Evolutionary conservation across 2,329 filamentous ascomycete genomes (phyloP).

Genomic region (Exserohilum turcica): DNA sequence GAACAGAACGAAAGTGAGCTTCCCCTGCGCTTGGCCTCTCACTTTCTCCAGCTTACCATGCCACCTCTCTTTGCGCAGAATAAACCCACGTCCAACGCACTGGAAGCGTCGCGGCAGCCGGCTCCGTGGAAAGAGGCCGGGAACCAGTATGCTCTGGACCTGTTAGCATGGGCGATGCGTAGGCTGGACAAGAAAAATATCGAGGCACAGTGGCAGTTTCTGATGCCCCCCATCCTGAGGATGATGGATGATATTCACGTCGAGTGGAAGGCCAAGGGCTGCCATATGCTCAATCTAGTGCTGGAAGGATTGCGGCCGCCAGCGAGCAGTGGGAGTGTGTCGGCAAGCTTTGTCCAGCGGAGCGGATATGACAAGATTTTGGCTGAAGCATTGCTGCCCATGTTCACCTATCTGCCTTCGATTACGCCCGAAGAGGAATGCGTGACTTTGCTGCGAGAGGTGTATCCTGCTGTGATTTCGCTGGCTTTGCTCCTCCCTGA

Average conservation of each 20-base stretch:
- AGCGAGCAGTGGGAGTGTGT: constrained; percentile 20
- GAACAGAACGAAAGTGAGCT: constrained; percentile 59
- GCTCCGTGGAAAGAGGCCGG: constrained; percentile 63
- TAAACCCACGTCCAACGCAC: constrained; percentile 49
- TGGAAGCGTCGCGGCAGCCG: constrained; percentile 62
- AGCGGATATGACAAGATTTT: constrained; percentile 69
- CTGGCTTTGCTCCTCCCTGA: constrained; percentile 49
- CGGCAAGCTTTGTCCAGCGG: constrained; percentile 56
- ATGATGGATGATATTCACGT: constrained; percentile 68
- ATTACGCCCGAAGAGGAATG: constrained; percentile 77
- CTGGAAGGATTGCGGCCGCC: constrained; percentile 50
- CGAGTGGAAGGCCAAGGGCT: constrained; percentile 60
- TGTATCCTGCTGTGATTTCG: constrained; percentile 69
- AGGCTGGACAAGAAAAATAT: constrained; percentile 58
- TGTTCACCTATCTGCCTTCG: constrained; percentile 75
- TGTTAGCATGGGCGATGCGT: constrained; percentile 66
- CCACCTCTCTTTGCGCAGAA: constrained; percentile 66
- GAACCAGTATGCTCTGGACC: constrained; percentile 57
- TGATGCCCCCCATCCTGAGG: constrained; percentile 71
- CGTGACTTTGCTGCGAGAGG: constrained; percentile 63
- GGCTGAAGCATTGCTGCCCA: constrained; percentile 70
- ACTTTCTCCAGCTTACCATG: constrained; percentile 66
- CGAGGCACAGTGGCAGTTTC: constrained; percentile 67
- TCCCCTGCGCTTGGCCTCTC: constrained; percentile 54
- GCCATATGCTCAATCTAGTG: constrained; percentile 60